Evolutionary conservation across 441 rosid genomes (phyloP).

Genomic region (California macrophylla): DNA sequence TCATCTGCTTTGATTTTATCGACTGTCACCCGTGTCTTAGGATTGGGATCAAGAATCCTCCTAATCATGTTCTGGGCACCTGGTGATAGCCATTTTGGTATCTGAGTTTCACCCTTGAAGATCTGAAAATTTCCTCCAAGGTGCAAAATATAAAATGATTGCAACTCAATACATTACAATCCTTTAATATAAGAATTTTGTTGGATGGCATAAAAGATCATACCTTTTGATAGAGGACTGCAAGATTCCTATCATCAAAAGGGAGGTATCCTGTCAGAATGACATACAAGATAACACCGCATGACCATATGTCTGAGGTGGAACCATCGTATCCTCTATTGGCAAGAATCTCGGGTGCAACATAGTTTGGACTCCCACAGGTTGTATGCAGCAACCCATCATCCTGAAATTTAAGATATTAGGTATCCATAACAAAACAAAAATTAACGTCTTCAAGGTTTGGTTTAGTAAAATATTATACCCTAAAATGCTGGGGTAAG

Average conservation of each 20-base stretch:
- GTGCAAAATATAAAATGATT: neutral
- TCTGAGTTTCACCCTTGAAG: conserved; percentile 74
- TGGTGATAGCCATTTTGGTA: conserved; percentile 71
- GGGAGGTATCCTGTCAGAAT: conserved; percentile 80
- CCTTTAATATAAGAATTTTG: neutral
- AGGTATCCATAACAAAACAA: conserved; percentile 2
- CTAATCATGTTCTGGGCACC: conserved; percentile 68
- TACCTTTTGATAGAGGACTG: conserved; percentile 89
- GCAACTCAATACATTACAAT: neutral
- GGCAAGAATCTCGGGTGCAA: conserved; percentile 62
- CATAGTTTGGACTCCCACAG: conserved; percentile 92
- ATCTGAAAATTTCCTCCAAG: conserved; percentile 38
- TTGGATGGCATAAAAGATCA: neutral
- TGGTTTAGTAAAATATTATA: conserved; percentile 18
- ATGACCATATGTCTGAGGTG: conserved; percentile 86
- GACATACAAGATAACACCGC: conserved; percentile 82
- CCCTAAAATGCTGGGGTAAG: conserved; percentile 81
- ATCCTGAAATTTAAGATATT: conserved; percentile 30
- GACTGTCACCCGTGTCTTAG: conserved; percentile 54
- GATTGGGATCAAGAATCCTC: conserved; percentile 85
- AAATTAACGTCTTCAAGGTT: neutral
- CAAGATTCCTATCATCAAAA: conserved; percentile 82
- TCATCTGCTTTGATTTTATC: conserved; percentile 56
- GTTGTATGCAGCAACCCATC: conserved; percentile 89
- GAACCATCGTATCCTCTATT: conserved; percentile 50